phyloP scores from a whole-genome alignment of 2,329 filamentous ascomycete genomes.

The Colletotrichum tropicicola region DNA sequence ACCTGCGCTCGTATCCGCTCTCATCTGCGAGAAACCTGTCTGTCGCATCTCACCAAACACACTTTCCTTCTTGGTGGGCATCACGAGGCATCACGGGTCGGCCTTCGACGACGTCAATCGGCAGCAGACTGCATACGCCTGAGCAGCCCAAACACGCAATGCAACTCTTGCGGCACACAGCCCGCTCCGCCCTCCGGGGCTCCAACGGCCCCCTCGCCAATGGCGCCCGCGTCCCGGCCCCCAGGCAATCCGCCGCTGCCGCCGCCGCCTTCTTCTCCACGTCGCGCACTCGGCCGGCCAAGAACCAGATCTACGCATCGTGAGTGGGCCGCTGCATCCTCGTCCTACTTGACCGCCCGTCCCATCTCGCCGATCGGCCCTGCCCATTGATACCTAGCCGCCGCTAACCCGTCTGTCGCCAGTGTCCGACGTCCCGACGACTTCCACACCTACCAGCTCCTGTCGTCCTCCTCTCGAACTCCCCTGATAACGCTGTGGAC shows the following conservation, averaged over 20 bases:
- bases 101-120: constrained; percentile 14
- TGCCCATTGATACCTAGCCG: neutral
- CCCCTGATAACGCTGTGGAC: constrained; percentile 71
- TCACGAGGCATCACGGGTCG: constrained; percentile 2
- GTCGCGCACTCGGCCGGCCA: constrained; percentile 31
- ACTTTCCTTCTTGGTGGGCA: neutral
- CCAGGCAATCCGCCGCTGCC: constrained; percentile 1
- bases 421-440: constrained; percentile 65
- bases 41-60: constrained; percentile 3
- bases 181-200: constrained; percentile 19
- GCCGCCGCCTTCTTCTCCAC: constrained; percentile 23
- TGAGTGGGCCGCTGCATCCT: constrained; percentile 34
- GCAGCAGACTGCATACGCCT: neutral
- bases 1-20: too few species aligned
- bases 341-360: neutral
- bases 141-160: constrained; percentile 1
- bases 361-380: too few species aligned
- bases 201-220: constrained; percentile 7
- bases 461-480: constrained; percentile 60
- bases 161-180: constrained; percentile 17
- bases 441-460: constrained; percentile 63
- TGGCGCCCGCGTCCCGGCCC: neutral
- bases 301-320: constrained; percentile 47
- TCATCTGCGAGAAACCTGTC: neutral
- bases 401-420: constrained; percentile 1